A percentile compares a stretch with the other conserved stretches of the same genome.
Evolutionary conservation across 164 flowering plant genomes (phyloP).

Genomic region (Echeveria elegans): DNA sequence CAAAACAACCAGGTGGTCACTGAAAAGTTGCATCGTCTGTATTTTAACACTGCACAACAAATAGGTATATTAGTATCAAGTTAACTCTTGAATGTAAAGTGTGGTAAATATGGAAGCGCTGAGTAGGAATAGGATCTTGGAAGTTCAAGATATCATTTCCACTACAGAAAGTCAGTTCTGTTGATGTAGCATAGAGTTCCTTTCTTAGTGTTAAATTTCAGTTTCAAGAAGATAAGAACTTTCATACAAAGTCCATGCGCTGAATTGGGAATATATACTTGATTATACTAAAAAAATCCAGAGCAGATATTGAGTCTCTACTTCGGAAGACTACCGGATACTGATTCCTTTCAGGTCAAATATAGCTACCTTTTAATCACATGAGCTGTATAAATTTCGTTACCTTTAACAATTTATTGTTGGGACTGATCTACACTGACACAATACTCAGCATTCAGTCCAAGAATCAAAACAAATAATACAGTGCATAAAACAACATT

Average conservation of each 20-base stretch:
- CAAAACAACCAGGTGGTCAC: slow-evolving; percentile 49
- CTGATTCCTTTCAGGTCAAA: no score
- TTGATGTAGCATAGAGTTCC: no score
- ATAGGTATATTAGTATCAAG: neutral
- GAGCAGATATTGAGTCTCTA: no score
- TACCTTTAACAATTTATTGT: slow-evolving; percentile 78
- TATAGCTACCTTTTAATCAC: slow-evolving; percentile 54
- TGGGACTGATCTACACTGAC: slow-evolving; percentile 61
- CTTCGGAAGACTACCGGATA: no score
- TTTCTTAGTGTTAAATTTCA: no score
- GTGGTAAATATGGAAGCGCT: neutral
- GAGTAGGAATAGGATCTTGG: neutral
- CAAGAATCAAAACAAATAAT: neutral
- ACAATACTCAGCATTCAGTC: slow-evolving; percentile 2
- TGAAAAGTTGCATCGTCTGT: slow-evolving; percentile 56
- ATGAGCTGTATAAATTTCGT: slow-evolving; percentile 75
- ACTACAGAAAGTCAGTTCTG: no score
- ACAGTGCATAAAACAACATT: neutral
- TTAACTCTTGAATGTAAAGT: neutral
- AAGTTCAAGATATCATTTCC: neutral
- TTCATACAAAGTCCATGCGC: no score
- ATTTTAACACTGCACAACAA: slow-evolving; percentile 56
- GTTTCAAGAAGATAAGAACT: no score
- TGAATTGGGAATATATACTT: no score
- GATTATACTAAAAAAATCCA: no score